Percentiles rank a stretch among this genome's conserved stretches.
These are phyloP conservation scores for Lasiodiplodia citricola DNA, from an alignment of 2,329 filamentous ascomycete species.

Conservation along the genomic window DNA sequence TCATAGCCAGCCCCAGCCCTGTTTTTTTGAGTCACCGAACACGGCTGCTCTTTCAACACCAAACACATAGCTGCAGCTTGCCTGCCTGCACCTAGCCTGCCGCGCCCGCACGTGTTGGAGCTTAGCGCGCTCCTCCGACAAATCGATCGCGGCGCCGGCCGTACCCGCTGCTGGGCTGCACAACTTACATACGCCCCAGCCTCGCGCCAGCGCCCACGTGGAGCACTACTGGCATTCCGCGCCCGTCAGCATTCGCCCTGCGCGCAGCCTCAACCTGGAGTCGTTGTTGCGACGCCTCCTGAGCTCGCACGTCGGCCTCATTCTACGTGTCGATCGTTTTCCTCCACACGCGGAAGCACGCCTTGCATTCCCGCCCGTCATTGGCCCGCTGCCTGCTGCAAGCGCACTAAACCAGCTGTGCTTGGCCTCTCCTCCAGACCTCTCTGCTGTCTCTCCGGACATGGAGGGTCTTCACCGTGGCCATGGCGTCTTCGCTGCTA, in stretches of 20 bases:
- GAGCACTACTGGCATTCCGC: constrained; percentile 18
- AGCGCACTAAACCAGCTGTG: constrained; percentile 22
- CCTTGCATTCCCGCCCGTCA: not conserved
- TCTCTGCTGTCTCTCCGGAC: constrained; percentile 19
- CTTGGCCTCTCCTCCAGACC: not conserved
- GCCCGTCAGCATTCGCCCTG: constrained; percentile 9
- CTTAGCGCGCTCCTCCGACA: constrained; percentile 1
- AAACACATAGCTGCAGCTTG: constrained; percentile 13
- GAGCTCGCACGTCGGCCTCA: constrained; percentile 14
- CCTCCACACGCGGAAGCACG: constrained; percentile 21
- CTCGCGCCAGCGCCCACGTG: constrained; percentile 9
- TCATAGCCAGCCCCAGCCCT: constrained; percentile 7
- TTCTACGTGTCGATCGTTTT: constrained; percentile 21
- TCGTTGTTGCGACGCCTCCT: not conserved
- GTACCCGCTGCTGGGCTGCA: not conserved
- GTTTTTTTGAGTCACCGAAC: constrained; percentile 15
- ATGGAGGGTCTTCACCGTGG: constrained; percentile 22
- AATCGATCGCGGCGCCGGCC: constrained; percentile 5
- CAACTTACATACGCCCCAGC: not conserved
- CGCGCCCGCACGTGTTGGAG: constrained; percentile 12
- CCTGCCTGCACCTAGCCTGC: constrained; percentile 2
- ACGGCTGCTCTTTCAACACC: constrained; percentile 9
- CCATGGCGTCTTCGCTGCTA: constrained; percentile 19
- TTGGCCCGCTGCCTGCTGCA: constrained; percentile 24
- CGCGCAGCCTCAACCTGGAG: constrained; percentile 11